Evolutionary conservation across 495 filamentous ascomycete species (phyloP).

Genomic region (Neurospora tetraspora): DNA sequence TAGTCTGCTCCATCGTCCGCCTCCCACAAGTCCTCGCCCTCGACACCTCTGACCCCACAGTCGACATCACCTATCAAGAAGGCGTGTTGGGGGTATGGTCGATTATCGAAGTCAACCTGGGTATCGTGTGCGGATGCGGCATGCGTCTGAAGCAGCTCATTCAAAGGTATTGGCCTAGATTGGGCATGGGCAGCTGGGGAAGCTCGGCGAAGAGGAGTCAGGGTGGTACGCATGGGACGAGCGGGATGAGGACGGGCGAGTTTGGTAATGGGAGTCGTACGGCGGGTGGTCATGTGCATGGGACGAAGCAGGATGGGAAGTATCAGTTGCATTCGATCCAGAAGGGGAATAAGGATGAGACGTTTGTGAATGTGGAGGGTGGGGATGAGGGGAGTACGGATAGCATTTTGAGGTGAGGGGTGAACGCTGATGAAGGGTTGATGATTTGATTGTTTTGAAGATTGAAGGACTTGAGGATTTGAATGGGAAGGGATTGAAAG

Average conservation of each 20-base stretch:
- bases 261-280: not conserved
- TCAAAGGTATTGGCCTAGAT: constrained; percentile 4
- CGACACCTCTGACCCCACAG: not conserved
- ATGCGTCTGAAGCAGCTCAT: constrained; percentile 15
- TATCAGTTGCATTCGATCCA: constrained; percentile 14
- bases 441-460: too few species aligned
- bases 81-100: constrained; percentile 30
- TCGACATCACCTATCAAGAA: constrained; percentile 13
- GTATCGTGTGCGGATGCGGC: constrained; percentile 26
- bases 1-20: constrained; percentile 16
- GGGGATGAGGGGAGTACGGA: not conserved
- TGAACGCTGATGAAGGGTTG: too few species aligned
- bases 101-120: constrained; percentile 27
- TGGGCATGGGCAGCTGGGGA: constrained; percentile 5
- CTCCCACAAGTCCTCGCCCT: constrained; percentile 12
- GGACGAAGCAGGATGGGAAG: not conserved
- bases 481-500: too few species aligned
- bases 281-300: not conserved
- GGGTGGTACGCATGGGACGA: not conserved
- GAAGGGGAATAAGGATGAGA: constrained; percentile 1
- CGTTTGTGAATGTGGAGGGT: not conserved
- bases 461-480: too few species aligned
- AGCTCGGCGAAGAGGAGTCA: not conserved
- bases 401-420: not conserved
- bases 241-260: not conserved